These are phyloP conservation scores for Solanum chaucha DNA, from an alignment of 257 asterid species.

Conservation along the genomic window DNA sequence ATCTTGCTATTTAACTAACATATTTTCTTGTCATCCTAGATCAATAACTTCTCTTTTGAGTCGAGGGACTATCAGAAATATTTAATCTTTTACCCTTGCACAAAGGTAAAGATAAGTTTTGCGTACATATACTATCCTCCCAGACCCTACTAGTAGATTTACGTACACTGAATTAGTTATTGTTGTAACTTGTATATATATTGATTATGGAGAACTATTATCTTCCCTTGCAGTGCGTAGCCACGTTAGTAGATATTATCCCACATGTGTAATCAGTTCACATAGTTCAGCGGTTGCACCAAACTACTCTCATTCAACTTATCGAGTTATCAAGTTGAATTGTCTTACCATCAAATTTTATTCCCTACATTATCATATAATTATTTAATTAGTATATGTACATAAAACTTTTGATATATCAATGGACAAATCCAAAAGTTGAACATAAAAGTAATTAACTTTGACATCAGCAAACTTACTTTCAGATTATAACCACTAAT, in stretches of 20 bases:
- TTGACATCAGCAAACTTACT: conserved; percentile 17
- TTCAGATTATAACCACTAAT: conserved; percentile 12
- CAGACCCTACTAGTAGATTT: no score
- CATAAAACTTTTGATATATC: not conserved
- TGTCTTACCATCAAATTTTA: not conserved
- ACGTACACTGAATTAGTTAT: no score
- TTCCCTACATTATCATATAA: not conserved
- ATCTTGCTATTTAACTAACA: not conserved
- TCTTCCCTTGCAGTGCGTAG: not conserved
- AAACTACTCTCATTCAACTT: not conserved
- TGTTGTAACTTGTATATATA: not conserved
- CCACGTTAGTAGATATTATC: not conserved
- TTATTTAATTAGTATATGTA: not conserved
- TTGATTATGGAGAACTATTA: not conserved
- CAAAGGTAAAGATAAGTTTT: not conserved
- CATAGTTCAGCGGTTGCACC: no score
- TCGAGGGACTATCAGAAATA: accelerated
- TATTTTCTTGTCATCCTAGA: not conserved
- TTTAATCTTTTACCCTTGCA: not conserved
- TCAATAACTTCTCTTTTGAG: not conserved
- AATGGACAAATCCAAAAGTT: conserved; percentile 21
- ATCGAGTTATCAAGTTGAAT: not conserved
- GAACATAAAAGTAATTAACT: conserved; percentile 9
- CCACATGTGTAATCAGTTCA: not conserved
- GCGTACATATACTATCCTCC: not conserved